Evolutionary conservation across 2,329 filamentous ascomycete species (phyloP), one percentile per base, ranked within the genome.

Genomic region (Lasiodiplodia sp.): DNA sequence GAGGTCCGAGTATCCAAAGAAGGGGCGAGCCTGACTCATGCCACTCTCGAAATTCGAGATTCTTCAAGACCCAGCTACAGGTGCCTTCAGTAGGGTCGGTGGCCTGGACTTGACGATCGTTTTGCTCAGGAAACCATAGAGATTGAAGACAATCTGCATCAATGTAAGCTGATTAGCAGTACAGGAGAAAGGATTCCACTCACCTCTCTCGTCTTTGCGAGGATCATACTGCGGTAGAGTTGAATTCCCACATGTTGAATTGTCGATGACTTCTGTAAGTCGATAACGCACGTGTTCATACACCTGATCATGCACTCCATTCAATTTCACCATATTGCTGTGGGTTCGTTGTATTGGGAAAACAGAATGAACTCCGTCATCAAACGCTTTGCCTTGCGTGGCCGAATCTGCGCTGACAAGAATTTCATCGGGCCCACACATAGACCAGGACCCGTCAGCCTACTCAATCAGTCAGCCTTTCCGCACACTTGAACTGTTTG

Each of bases 91-190:
- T 3, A 16, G 51, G 21, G 0, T 16, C 25, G 3, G 6, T 31
- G 8, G 21, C 25, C 51, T 53, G 51, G 23, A 14, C 2, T 53
- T 53, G 21, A 2, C 51, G 51, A 8, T 28, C 23, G 14, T 53
- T 16, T 11, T 31, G 51, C 21, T 53, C 21, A 1, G 14, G 11
- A 28, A 53, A 53, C 51, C 21, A 53, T 8, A 53, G 3, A 16
- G 51, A 53, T 53, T 53, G 51, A 25, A 53, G 51, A 16, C 14
- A n/a, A n/a, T n/a, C n/a, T n/a, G n/a, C n/a, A n/a, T n/a, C n/a
- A n/a, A n/a, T n/a, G n/a, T n/a, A n/a, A n/a, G n/a, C n/a, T n/a
- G n/a, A n/a, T n/a, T n/a, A n/a, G n/a, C n/a, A n/a, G n/a, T n/a
- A n/a, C n/a, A n/a, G n/a, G n/a, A n/a, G n/a, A n/a, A n/a, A n/a